Conservation (phyloP, 2,329 filamentous ascomycete species). For the Fusarium luffae region DNA sequence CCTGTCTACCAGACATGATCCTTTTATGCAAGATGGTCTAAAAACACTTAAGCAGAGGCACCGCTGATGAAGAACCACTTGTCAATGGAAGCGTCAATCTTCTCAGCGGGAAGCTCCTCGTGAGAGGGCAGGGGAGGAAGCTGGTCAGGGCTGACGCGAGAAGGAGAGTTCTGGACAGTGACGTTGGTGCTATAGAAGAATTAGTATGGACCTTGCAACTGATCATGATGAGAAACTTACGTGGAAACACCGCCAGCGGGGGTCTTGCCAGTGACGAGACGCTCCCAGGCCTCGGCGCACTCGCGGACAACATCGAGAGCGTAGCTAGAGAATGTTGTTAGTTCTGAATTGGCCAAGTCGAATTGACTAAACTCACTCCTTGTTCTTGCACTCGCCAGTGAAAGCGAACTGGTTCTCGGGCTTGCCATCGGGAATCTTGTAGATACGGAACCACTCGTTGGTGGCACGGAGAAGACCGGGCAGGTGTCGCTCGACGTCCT, state of each 20-base stretch:
- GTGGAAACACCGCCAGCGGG: slow-evolving; percentile 80
- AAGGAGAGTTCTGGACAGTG: slow-evolving; percentile 77
- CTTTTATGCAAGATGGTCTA: slow-evolving; percentile 32
- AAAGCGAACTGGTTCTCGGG: slow-evolving; percentile 99
- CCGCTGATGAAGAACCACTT: slow-evolving; percentile 99
- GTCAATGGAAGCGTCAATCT: slow-evolving; percentile 96
- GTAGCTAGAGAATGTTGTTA: slow-evolving; percentile 66
- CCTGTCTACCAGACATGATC: slow-evolving; percentile 21
- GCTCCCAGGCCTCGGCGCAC: slow-evolving; percentile 97
- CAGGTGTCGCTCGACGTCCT: slow-evolving; percentile 98
- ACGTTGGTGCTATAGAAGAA: slow-evolving; percentile 76
- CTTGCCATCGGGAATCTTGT: slow-evolving; percentile 99
- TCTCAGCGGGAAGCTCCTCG: slow-evolving; percentile 84
- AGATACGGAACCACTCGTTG: slow-evolving; percentile 99
- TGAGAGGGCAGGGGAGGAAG: slow-evolving; percentile 80
- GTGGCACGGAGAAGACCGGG: slow-evolving; percentile 96
- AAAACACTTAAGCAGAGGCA: slow-evolving; percentile 76
- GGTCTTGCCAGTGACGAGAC: slow-evolving; percentile 91
- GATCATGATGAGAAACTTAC: slow-evolving; percentile 65
- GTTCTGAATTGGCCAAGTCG: neutral
- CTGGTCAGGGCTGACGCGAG: slow-evolving; percentile 75
- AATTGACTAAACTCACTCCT: slow-evolving; percentile 69
- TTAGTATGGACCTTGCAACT: slow-evolving; percentile 44
- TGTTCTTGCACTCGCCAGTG: slow-evolving; percentile 99
- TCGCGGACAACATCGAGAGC: slow-evolving; percentile 95